A percentile compares a stretch with the other conserved stretches of the same genome.
Evolutionary conservation across 805 yeast species (phyloP).

Genomic region (Kazachstania viticola): DNA sequence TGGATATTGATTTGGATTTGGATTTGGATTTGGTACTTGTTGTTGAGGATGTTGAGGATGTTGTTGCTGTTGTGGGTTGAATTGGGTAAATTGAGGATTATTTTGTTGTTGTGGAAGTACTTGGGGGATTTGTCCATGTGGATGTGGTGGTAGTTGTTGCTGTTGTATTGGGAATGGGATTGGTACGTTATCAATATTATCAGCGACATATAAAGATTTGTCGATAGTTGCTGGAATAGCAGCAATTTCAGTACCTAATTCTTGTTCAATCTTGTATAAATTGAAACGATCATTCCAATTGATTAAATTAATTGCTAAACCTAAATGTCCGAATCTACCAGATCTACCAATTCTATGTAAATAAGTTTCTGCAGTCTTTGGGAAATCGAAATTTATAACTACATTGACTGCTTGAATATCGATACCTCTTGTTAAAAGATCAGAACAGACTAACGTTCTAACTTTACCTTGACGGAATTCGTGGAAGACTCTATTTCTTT

Average conservation of each 20-base stretch:
- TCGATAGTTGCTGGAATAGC: conserved; percentile 95
- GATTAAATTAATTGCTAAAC: conserved; percentile 92
- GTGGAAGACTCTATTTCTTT: conserved; percentile 95
- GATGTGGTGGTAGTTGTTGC: conserved; percentile 19
- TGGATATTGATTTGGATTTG: too few relatives aligned
- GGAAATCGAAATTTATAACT: conserved; percentile 96
- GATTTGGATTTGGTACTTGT: conserved; percentile 21
- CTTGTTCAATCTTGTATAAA: conserved; percentile 90
- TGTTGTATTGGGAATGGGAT: conserved; percentile 74
- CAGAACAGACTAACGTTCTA: conserved; percentile 94
- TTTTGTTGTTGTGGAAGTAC: conserved; percentile 8
- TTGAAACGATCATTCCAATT: conserved; percentile 95
- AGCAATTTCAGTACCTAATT: conserved; percentile 91
- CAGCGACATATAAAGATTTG: conserved; percentile 77
- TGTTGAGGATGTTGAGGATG: conserved; percentile 6
- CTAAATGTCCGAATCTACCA: conserved; percentile 96
- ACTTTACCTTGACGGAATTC: conserved; percentile 98
- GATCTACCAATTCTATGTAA: conserved; percentile 98
- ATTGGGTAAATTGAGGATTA: conserved; percentile 4
- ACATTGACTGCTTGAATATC: conserved; percentile 98
- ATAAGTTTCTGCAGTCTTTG: conserved; percentile 94
- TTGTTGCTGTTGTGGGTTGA: conserved; percentile 1
- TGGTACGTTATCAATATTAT: conserved; percentile 63
- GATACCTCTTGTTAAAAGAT: conserved; percentile 92
- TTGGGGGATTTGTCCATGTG: conserved; percentile 19